Evolutionary conservation across 1,284 basidiomycete genomes (phyloP), one percentile per base, ranked within the genome.

Genomic region (Porodaedalea pini): DNA sequence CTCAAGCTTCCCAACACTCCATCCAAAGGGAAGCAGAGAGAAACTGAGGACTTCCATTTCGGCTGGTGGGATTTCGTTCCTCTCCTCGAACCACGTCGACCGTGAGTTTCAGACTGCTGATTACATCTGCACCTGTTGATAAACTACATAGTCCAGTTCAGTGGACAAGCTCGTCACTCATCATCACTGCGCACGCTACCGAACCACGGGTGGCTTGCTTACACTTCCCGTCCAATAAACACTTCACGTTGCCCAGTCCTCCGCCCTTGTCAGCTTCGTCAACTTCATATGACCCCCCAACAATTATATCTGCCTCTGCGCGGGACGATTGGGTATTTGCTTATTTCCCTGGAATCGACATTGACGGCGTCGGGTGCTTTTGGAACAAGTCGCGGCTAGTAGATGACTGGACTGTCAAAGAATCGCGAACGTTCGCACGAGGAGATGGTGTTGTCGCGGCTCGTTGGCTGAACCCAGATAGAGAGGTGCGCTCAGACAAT

Each of bases 61-160:
- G 80, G 80, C 29, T 90, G 88, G 87, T 90, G 86, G 85, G 83
- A 89, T 62, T 77, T 85, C 34, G 75, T 78, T 57, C 79, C 85
- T 40, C 73, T 87, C 21, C 68, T 77, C 8, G 86, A 88, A 64
- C 74, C 77, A 41, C 73, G 78, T 13, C 74, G 72, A 62, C 78
- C 79, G 87, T 83, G 61, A 56, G 73, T 19, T 19, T 31, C 11
- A 17, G 27, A 53, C 36, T 55, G 3, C 19, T 49, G 23, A 56
- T 47, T 6, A n/a, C 40, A 58, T 21, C 45, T n/a, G 52, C 32
- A 51, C 50, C 50, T 56, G 41, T n/a, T 57, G 32, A 54, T 27
- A 57, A 49, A 32, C 19, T 59, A 11, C 21, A 2, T 63, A 90
- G 88, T 63, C 86, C 87, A 2, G 64, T 88, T 7, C 79, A 78